Conservation (phyloP, 2,329 filamentous ascomycete genomes). For the Chrysoporthe deuterocubensis region DNA sequence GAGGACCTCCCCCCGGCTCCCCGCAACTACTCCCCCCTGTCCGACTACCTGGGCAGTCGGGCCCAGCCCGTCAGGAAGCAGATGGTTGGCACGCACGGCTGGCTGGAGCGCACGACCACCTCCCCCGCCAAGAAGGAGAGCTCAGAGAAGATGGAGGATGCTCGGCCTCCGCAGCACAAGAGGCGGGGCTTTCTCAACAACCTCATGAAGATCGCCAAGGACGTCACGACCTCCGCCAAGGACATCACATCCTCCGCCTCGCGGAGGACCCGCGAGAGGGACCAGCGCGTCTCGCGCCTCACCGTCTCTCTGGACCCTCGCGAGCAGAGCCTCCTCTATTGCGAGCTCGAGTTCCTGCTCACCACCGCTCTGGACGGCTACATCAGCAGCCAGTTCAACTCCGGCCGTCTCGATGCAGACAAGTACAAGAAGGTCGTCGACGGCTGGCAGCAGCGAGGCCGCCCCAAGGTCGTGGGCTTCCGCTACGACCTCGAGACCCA, state of each 20-base stretch:
- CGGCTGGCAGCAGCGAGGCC: constrained; percentile 55
- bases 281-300: constrained; percentile 38
- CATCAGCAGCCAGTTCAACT: constrained; percentile 56
- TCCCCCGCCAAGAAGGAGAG: constrained; percentile 31
- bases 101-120: constrained; percentile 55
- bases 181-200: constrained; percentile 49
- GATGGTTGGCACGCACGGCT: constrained; percentile 60
- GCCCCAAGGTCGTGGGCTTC: constrained; percentile 59
- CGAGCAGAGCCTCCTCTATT: constrained; percentile 63
- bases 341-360: constrained; percentile 62
- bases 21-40: constrained; percentile 47
- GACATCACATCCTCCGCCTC: constrained; percentile 27
- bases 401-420: constrained; percentile 56
- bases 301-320: constrained; percentile 57
- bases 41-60: constrained; percentile 47
- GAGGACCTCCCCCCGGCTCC: constrained; percentile 21
- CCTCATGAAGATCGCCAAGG: constrained; percentile 58
- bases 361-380: constrained; percentile 56
- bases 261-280: constrained; percentile 37
- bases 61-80: constrained; percentile 52
- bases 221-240: constrained; percentile 40
- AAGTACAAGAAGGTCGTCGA: constrained; percentile 57
- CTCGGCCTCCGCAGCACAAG: constrained; percentile 35
- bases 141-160: constrained; percentile 15
- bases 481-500: constrained; percentile 65